These are phyloP conservation scores for Leishmania aethiopica DNA, from an alignment of 208 protist genomes.

Conservation along the genomic window DNA sequence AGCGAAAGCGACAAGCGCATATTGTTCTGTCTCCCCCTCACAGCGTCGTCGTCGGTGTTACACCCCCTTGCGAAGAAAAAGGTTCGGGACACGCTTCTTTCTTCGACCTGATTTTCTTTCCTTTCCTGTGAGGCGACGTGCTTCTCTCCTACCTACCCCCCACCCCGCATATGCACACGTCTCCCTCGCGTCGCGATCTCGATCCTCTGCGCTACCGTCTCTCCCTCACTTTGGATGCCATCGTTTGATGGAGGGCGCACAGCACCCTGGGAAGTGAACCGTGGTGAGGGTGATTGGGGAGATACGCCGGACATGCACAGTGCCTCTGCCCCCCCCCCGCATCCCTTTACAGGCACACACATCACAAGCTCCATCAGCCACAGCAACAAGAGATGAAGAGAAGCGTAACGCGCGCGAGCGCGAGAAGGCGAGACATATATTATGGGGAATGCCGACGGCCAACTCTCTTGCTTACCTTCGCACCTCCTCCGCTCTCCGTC, in stretches of 20 bases:
- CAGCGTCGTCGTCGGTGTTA: neutral
- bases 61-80: too few species aligned
- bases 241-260: neutral
- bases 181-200: neutral
- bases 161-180: neutral
- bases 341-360: neutral
- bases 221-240: neutral
- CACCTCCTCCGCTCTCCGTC: neutral
- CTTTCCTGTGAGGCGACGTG: neutral
- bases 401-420: neutral
- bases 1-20: neutral
- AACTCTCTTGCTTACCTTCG: too few species aligned
- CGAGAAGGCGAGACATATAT: neutral
- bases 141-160: neutral
- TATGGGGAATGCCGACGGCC: too few species aligned
- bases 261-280: neutral
- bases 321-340: neutral
- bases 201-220: neutral
- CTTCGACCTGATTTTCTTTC: too few species aligned
- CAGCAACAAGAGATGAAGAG: neutral
- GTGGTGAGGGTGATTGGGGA: neutral
- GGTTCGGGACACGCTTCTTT: too few species aligned
- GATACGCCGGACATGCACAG: neutral
- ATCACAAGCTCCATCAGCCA: neutral
- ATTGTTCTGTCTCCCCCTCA: too few species aligned